Evolutionary conservation across 192 early-diverging fungal genomes (phyloP).

Genomic region (Cetraspora pellucida): DNA sequence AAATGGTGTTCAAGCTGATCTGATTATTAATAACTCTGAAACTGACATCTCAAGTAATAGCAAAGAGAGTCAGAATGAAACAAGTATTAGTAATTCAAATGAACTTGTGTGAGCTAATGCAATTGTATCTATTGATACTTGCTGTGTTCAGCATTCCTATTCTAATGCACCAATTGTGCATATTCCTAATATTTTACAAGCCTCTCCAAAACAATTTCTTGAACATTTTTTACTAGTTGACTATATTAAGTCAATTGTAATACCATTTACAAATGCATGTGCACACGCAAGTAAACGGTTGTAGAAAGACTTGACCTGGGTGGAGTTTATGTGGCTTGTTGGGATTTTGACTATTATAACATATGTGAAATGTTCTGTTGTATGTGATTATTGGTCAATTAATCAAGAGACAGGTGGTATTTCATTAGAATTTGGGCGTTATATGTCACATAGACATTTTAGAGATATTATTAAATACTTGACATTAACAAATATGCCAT

Average conservation of each 20-base stretch:
- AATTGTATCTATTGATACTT: background rate
- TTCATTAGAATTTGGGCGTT: background rate
- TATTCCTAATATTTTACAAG: background rate
- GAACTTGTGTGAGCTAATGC: background rate
- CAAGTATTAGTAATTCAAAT: background rate
- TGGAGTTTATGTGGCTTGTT: background rate
- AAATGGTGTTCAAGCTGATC: background rate
- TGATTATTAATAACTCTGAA: background rate
- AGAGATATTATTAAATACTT: background rate
- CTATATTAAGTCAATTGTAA: background rate
- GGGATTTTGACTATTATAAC: background rate
- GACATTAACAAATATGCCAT: background rate
- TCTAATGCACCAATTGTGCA: background rate
- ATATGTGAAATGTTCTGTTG: background rate
- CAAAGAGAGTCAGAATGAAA: background rate
- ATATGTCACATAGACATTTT: background rate
- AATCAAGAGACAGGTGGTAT: background rate
- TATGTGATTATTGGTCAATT: background rate
- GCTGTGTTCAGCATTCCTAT: background rate
- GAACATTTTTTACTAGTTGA: background rate
- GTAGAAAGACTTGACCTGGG: background rate
- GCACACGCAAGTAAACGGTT: background rate
- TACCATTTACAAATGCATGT: background rate
- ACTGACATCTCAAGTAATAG: background rate
- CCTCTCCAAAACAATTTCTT: background rate